Evolutionary conservation across 768 basidiomycete genomes (phyloP).

Genomic region (Myochromella boudieri): DNA sequence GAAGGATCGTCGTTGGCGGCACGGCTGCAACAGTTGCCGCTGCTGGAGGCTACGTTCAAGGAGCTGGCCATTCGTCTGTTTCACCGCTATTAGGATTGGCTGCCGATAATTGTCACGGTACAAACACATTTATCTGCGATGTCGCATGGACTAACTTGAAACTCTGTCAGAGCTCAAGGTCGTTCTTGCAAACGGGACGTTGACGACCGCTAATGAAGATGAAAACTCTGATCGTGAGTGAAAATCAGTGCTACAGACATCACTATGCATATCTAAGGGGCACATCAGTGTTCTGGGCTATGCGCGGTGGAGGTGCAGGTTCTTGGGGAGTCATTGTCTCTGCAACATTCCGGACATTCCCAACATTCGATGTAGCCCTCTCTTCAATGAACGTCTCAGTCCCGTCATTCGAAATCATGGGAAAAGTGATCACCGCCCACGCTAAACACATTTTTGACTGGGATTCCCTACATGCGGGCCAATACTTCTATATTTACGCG

Average conservation of each 20-base stretch:
- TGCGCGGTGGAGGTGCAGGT: slow-evolving; percentile 29
- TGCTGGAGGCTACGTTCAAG: slow-evolving; percentile 35
- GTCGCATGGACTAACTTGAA: not conserved
- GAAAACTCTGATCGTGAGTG: slow-evolving; percentile 24
- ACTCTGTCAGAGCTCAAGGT: slow-evolving; percentile 24
- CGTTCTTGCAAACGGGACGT: slow-evolving; percentile 27
- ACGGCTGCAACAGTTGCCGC: slow-evolving; percentile 25
- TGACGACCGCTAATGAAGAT: slow-evolving; percentile 23
- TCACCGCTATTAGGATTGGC: slow-evolving; percentile 25
- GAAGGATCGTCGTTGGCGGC: slow-evolving; percentile 27
- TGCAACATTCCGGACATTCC: slow-evolving; percentile 32
- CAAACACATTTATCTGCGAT: no score
- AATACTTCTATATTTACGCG: slow-evolving; percentile 29
- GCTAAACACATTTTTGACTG: slow-evolving; percentile 36
- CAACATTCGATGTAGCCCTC: slow-evolving; percentile 29
- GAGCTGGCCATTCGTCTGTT: slow-evolving; percentile 29
- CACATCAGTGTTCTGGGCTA: slow-evolving; percentile 27
- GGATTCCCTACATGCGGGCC: slow-evolving; percentile 28
- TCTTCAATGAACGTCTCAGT: slow-evolving; percentile 18
- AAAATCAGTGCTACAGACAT: not conserved
- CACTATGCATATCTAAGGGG: not conserved
- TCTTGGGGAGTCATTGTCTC: slow-evolving; percentile 38
- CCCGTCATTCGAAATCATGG: slow-evolving; percentile 17
- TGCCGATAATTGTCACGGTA: slow-evolving; percentile 21
- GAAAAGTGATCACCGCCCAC: slow-evolving; percentile 26